Conservation (phyloP, 2,329 filamentous ascomycete species). For the Capronia americana region DNA sequence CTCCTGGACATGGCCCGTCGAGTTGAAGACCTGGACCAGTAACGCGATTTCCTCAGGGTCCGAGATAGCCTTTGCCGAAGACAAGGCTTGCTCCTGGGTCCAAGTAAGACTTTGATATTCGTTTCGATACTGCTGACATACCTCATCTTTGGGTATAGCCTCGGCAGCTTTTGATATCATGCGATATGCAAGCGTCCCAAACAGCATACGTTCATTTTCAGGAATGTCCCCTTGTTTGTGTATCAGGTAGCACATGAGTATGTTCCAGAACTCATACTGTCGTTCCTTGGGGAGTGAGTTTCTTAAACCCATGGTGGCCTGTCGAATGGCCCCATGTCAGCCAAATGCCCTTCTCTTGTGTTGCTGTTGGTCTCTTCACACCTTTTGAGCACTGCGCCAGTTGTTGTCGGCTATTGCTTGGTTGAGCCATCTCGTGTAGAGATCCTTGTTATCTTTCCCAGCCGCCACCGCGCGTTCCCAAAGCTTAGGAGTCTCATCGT, state of each 20-base stretch:
- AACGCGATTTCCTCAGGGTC: conserved; percentile 55
- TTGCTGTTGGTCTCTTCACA: conserved; percentile 40
- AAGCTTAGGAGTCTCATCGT: conserved; percentile 46
- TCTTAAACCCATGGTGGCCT: conserved; percentile 58
- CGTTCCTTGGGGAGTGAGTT: conserved; percentile 56
- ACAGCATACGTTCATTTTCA: conserved; percentile 53
- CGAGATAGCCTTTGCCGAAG: conserved; percentile 53
- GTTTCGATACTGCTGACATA: conserved; percentile 41
- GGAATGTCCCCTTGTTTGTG: conserved; percentile 46
- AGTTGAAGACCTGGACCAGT: conserved; percentile 52
- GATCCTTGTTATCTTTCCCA: conserved; percentile 51
- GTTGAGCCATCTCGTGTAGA: conserved; percentile 55
- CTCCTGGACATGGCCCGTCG: conserved; percentile 50
- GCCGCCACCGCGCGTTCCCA: conserved; percentile 57
- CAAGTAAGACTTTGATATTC: conserved; percentile 3
- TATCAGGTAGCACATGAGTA: conserved; percentile 54
- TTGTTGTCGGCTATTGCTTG: conserved; percentile 50
- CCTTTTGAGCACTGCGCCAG: conserved; percentile 58
- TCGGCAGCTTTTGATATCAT: conserved; percentile 57
- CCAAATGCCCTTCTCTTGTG: conserved; percentile 30
- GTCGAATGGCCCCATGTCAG: conserved; percentile 38
- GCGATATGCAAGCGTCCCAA: conserved; percentile 58
- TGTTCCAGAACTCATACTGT: conserved; percentile 58
- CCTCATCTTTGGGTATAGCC: conserved; percentile 51
- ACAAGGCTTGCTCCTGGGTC: conserved; percentile 50